Percentiles rank a stretch among this genome's conserved stretches.
These are phyloP conservation scores for Blastobotrys petasosporus DNA, from an alignment of 1,139 yeast species.

Conservation along the genomic window DNA sequence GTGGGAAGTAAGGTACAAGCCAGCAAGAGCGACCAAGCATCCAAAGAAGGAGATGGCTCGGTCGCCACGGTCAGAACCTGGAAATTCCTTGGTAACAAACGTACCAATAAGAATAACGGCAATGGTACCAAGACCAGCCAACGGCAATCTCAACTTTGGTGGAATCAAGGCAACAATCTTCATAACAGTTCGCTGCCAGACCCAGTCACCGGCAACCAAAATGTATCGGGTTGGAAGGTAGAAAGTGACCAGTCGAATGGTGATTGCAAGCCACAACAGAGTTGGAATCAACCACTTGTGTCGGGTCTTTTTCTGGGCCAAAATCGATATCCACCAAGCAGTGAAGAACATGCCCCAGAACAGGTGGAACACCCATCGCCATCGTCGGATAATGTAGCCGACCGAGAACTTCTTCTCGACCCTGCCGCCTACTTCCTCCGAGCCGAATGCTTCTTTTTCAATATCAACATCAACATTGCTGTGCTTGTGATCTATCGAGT, in stretches of 20 bases:
- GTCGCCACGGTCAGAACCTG: conserved; percentile 43
- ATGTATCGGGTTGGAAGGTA: conserved; percentile 42
- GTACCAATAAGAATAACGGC: conserved; percentile 50
- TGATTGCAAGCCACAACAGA: conserved; percentile 47
- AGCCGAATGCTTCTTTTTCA: conserved; percentile 14
- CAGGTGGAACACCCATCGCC: conserved; percentile 28
- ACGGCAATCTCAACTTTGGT: conserved; percentile 39
- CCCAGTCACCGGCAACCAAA: conserved; percentile 28
- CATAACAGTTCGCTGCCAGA: conserved; percentile 43
- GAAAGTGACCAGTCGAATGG: conserved; percentile 52
- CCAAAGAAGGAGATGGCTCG: conserved; percentile 61
- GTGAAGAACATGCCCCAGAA: conserved; percentile 45
- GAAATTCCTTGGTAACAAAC: conserved; percentile 48
- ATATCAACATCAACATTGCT: conserved; percentile 10
- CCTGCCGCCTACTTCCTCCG: conserved; percentile 2
- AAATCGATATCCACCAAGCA: conserved; percentile 60
- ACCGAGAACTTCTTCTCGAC: conserved; percentile 9
- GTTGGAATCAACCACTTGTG: conserved; percentile 62
- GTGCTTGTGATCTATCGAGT: conserved; percentile 16
- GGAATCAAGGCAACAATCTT: conserved; percentile 40
- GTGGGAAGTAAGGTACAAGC: conserved; percentile 45
- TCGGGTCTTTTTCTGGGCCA: conserved; percentile 49
- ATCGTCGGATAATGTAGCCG: conserved; percentile 10
- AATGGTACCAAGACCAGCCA: conserved; percentile 44
- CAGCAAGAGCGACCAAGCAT: conserved; percentile 43